Percentiles rank a stretch among this genome's conserved stretches.
Conservation (phyloP, 2,329 filamentous ascomycete genomes). For the Cucurbitaria berberidis region DNA sequence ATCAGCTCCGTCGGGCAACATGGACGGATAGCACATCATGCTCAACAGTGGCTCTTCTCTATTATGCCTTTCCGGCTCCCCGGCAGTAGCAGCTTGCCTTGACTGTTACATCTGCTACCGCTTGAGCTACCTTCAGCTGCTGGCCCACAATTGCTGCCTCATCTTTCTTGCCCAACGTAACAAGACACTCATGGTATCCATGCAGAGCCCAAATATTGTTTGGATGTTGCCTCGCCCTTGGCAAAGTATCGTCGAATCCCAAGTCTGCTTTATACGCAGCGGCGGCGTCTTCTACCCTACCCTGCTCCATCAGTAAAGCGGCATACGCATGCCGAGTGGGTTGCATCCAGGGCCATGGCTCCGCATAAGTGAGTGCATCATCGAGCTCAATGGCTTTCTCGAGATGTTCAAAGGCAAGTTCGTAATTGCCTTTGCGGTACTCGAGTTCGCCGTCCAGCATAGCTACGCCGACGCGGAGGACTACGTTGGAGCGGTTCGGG, state of each 20-base stretch:
- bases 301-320: conserved; percentile 72
- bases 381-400: conserved; percentile 64
- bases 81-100: conserved; percentile 65
- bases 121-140: conserved; percentile 60
- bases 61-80: conserved; percentile 9
- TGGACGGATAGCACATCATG: no score
- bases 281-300: conserved; percentile 49
- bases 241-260: conserved; percentile 58
- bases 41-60: background rate
- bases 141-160: conserved; percentile 58
- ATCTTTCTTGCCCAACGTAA: conserved; percentile 57
- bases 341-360: conserved; percentile 84
- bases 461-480: conserved; percentile 63
- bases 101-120: conserved; percentile 66
- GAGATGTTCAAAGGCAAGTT: conserved; percentile 65
- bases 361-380: conserved; percentile 70
- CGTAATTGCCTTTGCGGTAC: conserved; percentile 67
- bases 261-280: conserved; percentile 50
- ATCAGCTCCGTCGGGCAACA: background rate
- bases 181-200: conserved; percentile 73
- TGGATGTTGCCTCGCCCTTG: conserved; percentile 69
- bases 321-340: conserved; percentile 74
- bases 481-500: conserved; percentile 69
- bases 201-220: conserved; percentile 79
- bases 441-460: conserved; percentile 78